A percentile compares a stretch with the other conserved stretches of the same genome.
Evolutionary conservation across 2,329 filamentous ascomycete species (phyloP).

Genomic region (Cladophialophora chaetospira): DNA sequence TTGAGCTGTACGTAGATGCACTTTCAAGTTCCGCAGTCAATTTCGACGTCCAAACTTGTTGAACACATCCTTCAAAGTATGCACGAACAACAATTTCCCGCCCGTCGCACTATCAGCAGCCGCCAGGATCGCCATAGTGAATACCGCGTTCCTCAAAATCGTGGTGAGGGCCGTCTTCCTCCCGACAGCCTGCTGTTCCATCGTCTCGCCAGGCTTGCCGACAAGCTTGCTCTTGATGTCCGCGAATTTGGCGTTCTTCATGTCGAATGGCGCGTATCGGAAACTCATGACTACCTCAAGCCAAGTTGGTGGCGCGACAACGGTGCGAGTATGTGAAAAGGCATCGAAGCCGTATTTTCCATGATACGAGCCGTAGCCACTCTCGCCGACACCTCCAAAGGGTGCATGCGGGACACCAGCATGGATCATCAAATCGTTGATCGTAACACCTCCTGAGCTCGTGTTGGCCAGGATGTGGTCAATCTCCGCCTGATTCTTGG

Average conservation of each 20-base stretch:
- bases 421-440: constrained; percentile 55
- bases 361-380: constrained; percentile 54
- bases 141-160: neutral
- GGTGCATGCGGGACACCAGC: constrained; percentile 46
- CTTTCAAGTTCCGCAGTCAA: too few relatives aligned
- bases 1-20: too few relatives aligned
- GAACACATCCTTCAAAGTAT: constrained; percentile 5
- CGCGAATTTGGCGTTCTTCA: constrained; percentile 9
- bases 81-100: constrained; percentile 11
- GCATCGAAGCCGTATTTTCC: constrained; percentile 51
- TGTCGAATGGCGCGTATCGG: constrained; percentile 33
- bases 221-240: constrained; percentile 7
- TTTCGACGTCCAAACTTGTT: neutral
- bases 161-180: neutral
- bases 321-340: constrained; percentile 40
- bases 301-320: constrained; percentile 30
- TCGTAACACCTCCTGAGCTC: constrained; percentile 54
- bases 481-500: constrained; percentile 40
- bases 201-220: constrained; percentile 9
- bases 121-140: constrained; percentile 1
- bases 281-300: constrained; percentile 30
- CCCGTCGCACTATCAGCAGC: neutral
- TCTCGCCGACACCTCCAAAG: constrained; percentile 55
- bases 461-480: constrained; percentile 40
- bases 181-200: constrained; percentile 8